Conservation (phyloP, 2,329 filamentous ascomycete species). For the Seiridium cupressi region DNA sequence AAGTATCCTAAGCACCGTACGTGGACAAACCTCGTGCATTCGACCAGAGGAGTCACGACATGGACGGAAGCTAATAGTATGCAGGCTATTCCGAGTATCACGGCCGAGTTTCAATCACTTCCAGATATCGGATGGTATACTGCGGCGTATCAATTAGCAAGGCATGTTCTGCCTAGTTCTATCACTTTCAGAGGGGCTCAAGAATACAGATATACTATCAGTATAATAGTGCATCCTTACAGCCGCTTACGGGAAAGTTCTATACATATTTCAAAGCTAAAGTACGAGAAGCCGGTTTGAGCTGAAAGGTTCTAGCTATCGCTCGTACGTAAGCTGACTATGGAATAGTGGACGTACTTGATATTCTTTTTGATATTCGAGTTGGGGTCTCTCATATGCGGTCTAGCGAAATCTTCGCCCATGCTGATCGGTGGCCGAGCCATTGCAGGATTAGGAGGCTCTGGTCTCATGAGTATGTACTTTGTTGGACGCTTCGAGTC, state of each 20-base stretch:
- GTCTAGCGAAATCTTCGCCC: conserved; percentile 37
- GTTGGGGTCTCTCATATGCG: conserved; percentile 51
- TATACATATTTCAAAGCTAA: conserved; percentile 38
- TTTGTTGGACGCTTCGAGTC: too few species aligned
- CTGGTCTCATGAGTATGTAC: conserved; percentile 39
- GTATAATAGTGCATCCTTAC: conserved; percentile 5
- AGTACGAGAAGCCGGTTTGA: conserved; percentile 12
- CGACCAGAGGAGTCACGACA: too few species aligned
- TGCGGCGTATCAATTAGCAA: conserved; percentile 11
- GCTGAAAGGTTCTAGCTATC: too few species aligned
- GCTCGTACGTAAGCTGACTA: background rate
- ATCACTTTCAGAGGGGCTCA: background rate
- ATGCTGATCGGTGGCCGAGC: conserved; percentile 54
- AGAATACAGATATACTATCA: too few species aligned
- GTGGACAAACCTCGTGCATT: conserved; percentile 1
- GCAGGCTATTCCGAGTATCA: conserved; percentile 13
- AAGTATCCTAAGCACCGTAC: conserved; percentile 51
- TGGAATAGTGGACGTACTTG: conserved; percentile 29
- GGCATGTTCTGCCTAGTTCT: background rate
- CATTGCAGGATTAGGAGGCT: conserved; percentile 47
- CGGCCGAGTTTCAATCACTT: conserved; percentile 13
- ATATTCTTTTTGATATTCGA: conserved; percentile 49
- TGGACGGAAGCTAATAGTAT: background rate
- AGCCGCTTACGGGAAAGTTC: conserved; percentile 31
- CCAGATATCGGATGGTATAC: conserved; percentile 15